Percentiles rank a stretch among this genome's conserved stretches.
These are phyloP conservation scores for Claviceps capensis DNA, from an alignment of 2,329 filamentous ascomycete species.

Conservation along the genomic window DNA sequence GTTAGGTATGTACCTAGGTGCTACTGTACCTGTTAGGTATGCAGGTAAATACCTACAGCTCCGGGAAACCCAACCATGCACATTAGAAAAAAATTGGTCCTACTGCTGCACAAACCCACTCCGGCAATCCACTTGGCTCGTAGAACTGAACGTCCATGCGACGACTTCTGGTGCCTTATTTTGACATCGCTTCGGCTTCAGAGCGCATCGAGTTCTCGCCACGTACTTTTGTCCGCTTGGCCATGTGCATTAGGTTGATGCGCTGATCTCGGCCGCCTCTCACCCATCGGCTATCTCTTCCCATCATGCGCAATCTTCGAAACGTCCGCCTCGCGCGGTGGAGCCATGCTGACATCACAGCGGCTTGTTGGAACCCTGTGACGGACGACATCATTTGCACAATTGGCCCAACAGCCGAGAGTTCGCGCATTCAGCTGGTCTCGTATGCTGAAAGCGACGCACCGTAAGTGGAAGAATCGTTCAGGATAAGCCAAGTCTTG, in stretches of 20 bases:
- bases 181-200: not conserved
- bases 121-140: not conserved
- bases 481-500: not conserved
- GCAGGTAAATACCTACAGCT: too few relatives aligned
- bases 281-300: not conserved
- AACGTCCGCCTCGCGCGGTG: slow-evolving; percentile 59
- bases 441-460: slow-evolving; percentile 33
- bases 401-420: slow-evolving; percentile 62
- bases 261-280: not conserved
- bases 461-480: slow-evolving; percentile 4
- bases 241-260: slow-evolving; percentile 1
- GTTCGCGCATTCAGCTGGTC: slow-evolving; percentile 59
- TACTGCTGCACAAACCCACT: not conserved
- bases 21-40: too few relatives aligned
- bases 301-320: slow-evolving; percentile 72
- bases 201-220: not conserved
- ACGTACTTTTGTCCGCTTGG: not conserved
- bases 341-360: slow-evolving; percentile 51
- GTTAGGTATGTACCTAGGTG: too few relatives aligned
- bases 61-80: too few relatives aligned
- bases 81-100: too few relatives aligned
- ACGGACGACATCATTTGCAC: slow-evolving; percentile 69
- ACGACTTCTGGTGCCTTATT: not conserved
- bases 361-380: slow-evolving; percentile 73
- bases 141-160: not conserved